Conservation (phyloP, 2,329 filamentous ascomycete genomes). For the Aspergillus awamori region DNA sequence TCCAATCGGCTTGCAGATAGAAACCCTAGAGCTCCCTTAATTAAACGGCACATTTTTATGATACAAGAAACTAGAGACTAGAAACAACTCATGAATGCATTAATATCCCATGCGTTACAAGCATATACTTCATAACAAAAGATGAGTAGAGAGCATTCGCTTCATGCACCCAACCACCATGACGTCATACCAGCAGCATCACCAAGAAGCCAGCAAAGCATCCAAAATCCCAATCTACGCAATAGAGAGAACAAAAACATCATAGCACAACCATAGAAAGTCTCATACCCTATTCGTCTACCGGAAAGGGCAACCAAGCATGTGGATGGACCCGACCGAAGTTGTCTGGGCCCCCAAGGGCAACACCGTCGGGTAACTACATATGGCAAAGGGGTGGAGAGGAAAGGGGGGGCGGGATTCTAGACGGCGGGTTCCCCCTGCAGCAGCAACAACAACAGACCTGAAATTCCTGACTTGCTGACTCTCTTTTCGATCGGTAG, state of each 20-base stretch:
- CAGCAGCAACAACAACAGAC: not conserved
- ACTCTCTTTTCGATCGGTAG: not conserved
- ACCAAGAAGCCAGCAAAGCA: not conserved
- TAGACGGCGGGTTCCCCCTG: not conserved
- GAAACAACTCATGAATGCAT: not conserved
- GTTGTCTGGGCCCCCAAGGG: not conserved
- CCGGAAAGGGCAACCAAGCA: constrained; percentile 4
- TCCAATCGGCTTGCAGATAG: not conserved
- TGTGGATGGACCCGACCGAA: not conserved
- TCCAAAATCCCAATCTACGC: not conserved
- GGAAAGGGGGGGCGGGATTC: not conserved
- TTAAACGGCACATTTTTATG: not conserved
- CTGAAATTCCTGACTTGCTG: not conserved
- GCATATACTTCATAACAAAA: not conserved
- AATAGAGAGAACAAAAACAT: not conserved
- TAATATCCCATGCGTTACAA: not conserved
- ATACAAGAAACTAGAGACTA: not conserved
- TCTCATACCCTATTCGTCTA: not conserved
- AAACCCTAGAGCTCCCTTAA: not conserved
- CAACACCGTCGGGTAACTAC: not conserved
- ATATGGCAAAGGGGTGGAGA: too few relatives aligned
- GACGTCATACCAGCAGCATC: not conserved
- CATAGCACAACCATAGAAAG: not conserved
- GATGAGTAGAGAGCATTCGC: too few relatives aligned
- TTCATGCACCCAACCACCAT: not conserved